A percentile compares a stretch with the other conserved stretches of the same genome.
Evolutionary conservation across 2,329 filamentous ascomycete species (phyloP).

Genomic region (Colletotrichum cordylinicola): DNA sequence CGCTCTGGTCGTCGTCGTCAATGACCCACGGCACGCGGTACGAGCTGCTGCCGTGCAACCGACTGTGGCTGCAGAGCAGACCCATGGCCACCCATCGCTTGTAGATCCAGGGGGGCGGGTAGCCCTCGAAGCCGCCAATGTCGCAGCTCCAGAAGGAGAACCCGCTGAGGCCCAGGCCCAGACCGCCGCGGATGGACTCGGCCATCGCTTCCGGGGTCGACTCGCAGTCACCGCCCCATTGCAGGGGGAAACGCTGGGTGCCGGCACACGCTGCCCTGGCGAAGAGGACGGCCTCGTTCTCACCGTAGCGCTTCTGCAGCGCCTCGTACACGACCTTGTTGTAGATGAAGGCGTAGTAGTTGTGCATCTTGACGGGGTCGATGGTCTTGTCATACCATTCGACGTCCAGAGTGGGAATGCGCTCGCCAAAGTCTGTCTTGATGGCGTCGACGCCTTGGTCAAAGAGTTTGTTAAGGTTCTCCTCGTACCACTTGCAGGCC

Average conservation of each 20-base stretch:
- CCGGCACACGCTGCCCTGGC: conserved; percentile 72
- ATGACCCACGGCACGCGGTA: conserved; percentile 81
- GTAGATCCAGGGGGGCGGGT: conserved; percentile 71
- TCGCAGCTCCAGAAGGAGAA: conserved; percentile 75
- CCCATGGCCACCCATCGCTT: conserved; percentile 83
- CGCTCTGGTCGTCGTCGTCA: conserved; percentile 64
- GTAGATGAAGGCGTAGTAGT: conserved; percentile 77
- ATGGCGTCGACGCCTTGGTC: conserved; percentile 74
- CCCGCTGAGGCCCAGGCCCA: conserved; percentile 67
- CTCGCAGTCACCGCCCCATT: conserved; percentile 80
- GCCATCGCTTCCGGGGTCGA: conserved; percentile 76
- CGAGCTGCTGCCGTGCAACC: conserved; percentile 72
- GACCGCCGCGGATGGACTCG: conserved; percentile 70
- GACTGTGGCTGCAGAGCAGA: conserved; percentile 71
- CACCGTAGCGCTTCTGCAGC: conserved; percentile 58
- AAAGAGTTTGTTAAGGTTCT: conserved; percentile 67
- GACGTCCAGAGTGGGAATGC: conserved; percentile 70
- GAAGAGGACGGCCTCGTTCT: conserved; percentile 66
- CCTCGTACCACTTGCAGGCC: conserved; percentile 69
- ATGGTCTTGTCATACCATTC: conserved; percentile 65
- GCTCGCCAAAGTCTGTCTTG: conserved; percentile 80
- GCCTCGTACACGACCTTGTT: conserved; percentile 74
- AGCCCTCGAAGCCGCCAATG: conserved; percentile 76
- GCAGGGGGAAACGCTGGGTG: conserved; percentile 71
- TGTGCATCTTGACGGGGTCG: conserved; percentile 74